Evolutionary conservation across 208 protist genomes (phyloP).

Genomic region (Acanthamoeba triangularis): DNA sequence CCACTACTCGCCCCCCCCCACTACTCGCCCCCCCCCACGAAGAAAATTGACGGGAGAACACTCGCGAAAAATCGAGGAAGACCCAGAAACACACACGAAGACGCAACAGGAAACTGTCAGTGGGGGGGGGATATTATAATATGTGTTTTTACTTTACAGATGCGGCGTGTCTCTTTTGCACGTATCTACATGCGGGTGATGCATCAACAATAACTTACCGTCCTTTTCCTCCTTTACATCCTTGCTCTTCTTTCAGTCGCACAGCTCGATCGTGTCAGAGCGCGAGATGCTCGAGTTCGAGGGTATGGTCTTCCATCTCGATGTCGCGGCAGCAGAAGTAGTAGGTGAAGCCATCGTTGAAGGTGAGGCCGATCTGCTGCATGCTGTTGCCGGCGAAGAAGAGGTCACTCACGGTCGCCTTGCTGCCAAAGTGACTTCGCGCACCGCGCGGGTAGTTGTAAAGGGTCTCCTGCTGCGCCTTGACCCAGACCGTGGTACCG

Average conservation of each 20-base stretch:
- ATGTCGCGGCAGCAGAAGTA: conserved; percentile 49
- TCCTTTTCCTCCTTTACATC: neutral
- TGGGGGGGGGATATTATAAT: too few species aligned
- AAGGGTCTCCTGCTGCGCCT: neutral
- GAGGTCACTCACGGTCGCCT: conserved; percentile 27
- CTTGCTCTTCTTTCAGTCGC: too few species aligned
- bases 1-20: too few species aligned
- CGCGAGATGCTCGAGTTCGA: conserved; percentile 8
- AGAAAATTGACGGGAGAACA: too few species aligned
- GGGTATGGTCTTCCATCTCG: conserved; percentile 42
- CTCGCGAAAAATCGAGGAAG: too few species aligned
- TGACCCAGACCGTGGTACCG: conserved; percentile 9
- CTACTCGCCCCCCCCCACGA: too few species aligned
- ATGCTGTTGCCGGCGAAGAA: conserved; percentile 44
- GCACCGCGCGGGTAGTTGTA: conserved; percentile 42
- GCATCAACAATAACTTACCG: neutral
- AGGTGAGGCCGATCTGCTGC: conserved; percentile 35
- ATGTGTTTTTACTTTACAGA: neutral
- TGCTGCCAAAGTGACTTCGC: neutral
- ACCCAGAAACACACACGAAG: too few species aligned
- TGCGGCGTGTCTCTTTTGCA: neutral
- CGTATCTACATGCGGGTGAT: neutral
- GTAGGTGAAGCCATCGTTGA: conserved; percentile 37
- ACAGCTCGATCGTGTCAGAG: neutral
- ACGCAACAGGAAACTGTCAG: too few species aligned